Percentiles rank a stretch among this genome's conserved stretches.
These are phyloP conservation scores for Apophysomyces ossiformis DNA, from an alignment of 371 early-diverging fungal species.

Conservation along the genomic window DNA sequence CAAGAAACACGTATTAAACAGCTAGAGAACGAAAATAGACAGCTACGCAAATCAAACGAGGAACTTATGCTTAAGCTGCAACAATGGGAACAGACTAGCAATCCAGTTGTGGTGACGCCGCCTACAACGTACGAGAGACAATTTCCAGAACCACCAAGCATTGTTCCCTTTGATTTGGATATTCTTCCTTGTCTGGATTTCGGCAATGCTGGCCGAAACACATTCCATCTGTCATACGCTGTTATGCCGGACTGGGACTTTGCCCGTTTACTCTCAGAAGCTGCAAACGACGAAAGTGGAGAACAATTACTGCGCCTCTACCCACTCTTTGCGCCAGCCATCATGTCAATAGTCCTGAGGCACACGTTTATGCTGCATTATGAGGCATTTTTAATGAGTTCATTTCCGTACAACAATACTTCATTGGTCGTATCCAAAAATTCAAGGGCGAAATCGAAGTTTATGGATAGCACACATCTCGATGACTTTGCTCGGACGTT, in stretches of 20 bases:
- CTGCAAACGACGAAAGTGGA: not conserved
- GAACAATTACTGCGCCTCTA: conserved; percentile 11
- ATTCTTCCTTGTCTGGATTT: not conserved
- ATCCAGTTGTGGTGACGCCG: not conserved
- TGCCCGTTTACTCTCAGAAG: conserved; percentile 9
- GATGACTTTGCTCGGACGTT: not conserved
- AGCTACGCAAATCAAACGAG: conserved; percentile 15
- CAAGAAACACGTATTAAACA: conserved; percentile 16
- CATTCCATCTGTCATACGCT: conserved; percentile 9
- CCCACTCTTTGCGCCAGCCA: conserved; percentile 28
- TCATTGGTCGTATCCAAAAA: not conserved
- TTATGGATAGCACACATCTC: not conserved
- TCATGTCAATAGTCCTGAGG: conserved; percentile 14
- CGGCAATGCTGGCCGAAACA: not conserved
- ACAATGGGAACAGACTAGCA: not conserved
- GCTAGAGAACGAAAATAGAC: conserved; percentile 13
- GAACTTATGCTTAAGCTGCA: not conserved
- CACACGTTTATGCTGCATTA: conserved; percentile 15
- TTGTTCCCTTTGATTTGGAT: not conserved
- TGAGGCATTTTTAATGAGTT: not conserved
- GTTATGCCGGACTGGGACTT: conserved; percentile 25
- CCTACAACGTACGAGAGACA: not conserved
- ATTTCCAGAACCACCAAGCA: not conserved
- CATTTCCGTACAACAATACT: conserved; percentile 10
- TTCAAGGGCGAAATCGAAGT: not conserved